Evolutionary conservation across 2,329 filamentous ascomycete species (phyloP), one percentile per base, ranked within the genome.

Genomic region (Phialophora expanda): DNA sequence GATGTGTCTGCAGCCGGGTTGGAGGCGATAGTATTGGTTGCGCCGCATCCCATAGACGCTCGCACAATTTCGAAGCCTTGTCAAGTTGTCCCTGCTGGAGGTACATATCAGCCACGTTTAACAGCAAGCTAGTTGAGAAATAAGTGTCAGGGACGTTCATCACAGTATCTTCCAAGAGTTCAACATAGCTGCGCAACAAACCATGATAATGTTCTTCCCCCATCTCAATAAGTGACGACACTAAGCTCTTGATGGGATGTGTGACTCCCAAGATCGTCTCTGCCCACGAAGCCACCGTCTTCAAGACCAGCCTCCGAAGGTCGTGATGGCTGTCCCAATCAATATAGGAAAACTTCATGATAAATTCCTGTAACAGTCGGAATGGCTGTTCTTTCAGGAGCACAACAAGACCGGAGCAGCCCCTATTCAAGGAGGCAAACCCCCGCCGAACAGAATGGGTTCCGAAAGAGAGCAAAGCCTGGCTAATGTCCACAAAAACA

Each of bases 231-330:
- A 61, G 30, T 38, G 46, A 34, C 0, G 20, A 22, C 28, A 38
- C 20, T 22, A 53, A 41, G 24, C 30, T 61, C 28, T 46, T n/a
- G n/a, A 61, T 61, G n/a, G 58, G 58, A 28, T 61, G 46, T 6
- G 5, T 34, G n/a, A 9, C 5, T 9, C 46, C 46, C 28, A 53
- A 41, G n/a, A 24, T 61, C 12, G 1, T 4, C 4, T 38, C 34
- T n/a, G 58, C 28, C 14, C 26, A n/a, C 9, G 48, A 51, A 14
- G 58, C 28, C 22, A 61, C 34, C 12, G 26, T 38, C 28, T 44
- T 26, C 28, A 61, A 22, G n/a, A 61, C 6, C 1, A 20, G 5
- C 3, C 9, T 12, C 6, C 28, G 7, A 26, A 61, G 7, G 14
- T 41, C 8, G 22, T 22, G 20, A n/a, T 61, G 3, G 24, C 20